These are phyloP conservation scores for Arxiozyma slooffiae DNA, from an alignment of 1,139 yeast genomes.

Conservation along the genomic window DNA sequence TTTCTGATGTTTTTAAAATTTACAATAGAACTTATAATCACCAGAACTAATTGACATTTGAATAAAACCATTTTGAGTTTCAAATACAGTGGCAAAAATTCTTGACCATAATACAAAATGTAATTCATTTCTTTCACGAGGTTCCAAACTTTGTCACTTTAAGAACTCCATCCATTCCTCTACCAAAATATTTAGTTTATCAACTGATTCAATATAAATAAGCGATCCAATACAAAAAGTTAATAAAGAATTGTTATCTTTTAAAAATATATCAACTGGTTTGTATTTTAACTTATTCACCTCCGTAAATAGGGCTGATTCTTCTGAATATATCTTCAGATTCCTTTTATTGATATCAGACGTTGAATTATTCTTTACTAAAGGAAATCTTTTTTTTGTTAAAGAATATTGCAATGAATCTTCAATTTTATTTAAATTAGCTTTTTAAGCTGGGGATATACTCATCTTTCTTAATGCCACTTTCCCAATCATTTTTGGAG, in stretches of 20 bases:
- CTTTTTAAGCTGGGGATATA: conserved; percentile 23
- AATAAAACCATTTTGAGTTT: conserved; percentile 16
- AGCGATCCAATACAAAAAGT: not conserved
- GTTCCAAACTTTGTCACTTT: not conserved
- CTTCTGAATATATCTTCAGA: not conserved
- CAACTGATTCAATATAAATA: conserved; percentile 2
- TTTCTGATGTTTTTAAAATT: not conserved
- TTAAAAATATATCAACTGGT: conserved; percentile 19
- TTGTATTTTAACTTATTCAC: conserved; percentile 9
- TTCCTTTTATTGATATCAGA: not conserved
- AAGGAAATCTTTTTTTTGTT: not conserved
- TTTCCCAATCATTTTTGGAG: conserved; percentile 19
- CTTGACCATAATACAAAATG: conserved; percentile 8
- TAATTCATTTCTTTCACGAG: not conserved
- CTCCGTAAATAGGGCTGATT: not conserved
- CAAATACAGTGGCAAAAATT: conserved; percentile 9
- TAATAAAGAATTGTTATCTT: conserved; percentile 6
- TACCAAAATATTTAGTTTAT: conserved; percentile 9
- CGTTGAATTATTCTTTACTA: not conserved
- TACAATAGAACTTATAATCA: not conserved
- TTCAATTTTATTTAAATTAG: conserved; percentile 19
- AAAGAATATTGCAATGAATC: conserved; percentile 6
- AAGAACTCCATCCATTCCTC: not conserved
- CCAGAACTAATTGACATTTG: conserved; percentile 10
- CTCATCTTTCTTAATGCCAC: conserved; percentile 16